These are phyloP conservation scores for Nelumbo lutea DNA, from an alignment of 164 flowering plant genomes.

Conservation along the genomic window DNA sequence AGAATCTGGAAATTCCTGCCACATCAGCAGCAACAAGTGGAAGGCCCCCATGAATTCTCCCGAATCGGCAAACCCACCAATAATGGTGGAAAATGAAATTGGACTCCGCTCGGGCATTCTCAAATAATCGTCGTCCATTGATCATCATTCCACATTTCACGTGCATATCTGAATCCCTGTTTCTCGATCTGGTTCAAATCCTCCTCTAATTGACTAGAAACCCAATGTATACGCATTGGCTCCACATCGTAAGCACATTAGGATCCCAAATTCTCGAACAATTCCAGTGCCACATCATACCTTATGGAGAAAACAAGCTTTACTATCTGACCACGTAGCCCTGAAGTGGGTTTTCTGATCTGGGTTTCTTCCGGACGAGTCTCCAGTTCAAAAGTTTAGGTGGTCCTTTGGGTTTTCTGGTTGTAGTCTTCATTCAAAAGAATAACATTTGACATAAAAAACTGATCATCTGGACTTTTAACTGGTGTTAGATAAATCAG, in stretches of 20 bases:
- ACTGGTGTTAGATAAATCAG: conserved; percentile 15
- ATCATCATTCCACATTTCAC: conserved; percentile 59
- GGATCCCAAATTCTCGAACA: conserved; percentile 46
- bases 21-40: conserved; percentile 40
- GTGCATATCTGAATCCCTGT: conserved; percentile 54
- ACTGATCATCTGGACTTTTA: conserved; percentile 22
- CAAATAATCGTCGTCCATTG: conserved; percentile 47
- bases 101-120: conserved; percentile 50
- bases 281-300: conserved; percentile 47
- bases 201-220: conserved; percentile 45
- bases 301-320: conserved; percentile 22
- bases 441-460: conserved; percentile 29
- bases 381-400: background rate
- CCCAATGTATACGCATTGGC: conserved; percentile 45
- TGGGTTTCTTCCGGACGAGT: conserved; percentile 6
- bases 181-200: conserved; percentile 44
- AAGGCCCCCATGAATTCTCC: conserved; percentile 46
- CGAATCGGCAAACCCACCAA: conserved; percentile 42
- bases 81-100: conserved; percentile 48
- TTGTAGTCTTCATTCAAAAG: conserved; percentile 34
- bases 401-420: conserved; percentile 28
- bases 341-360: conserved; percentile 8
- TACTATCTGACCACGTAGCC: conserved; percentile 22
- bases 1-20: conserved; percentile 40
- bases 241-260: conserved; percentile 27